Evolutionary conservation across 2,329 filamentous ascomycete genomes (phyloP).

Genomic region (Helotiales sp.): DNA sequence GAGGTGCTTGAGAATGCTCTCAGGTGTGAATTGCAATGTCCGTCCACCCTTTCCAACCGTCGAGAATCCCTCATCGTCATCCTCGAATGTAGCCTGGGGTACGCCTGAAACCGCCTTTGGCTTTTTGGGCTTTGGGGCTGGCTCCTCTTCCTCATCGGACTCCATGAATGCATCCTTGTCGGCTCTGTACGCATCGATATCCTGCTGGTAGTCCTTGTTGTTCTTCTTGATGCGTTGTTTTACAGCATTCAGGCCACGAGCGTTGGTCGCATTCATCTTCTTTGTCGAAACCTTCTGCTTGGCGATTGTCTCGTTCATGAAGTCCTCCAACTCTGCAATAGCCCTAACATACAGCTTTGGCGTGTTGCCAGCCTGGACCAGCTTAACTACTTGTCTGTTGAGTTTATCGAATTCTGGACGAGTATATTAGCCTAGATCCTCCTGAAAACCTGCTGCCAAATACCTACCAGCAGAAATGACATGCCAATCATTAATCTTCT

Average conservation of each 20-base stretch:
- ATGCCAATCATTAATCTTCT: constrained; percentile 98
- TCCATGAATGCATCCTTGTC: constrained; percentile 89
- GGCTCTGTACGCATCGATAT: constrained; percentile 85
- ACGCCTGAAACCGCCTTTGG: constrained; percentile 54
- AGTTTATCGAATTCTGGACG: constrained; percentile 90
- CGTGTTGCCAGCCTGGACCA: constrained; percentile 75
- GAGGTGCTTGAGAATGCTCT: constrained; percentile 98
- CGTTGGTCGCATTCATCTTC: constrained; percentile 98
- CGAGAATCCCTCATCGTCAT: constrained; percentile 85
- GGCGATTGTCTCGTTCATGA: constrained; percentile 89
- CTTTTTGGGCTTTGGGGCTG: constrained; percentile 58
- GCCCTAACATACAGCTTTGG: constrained; percentile 94
- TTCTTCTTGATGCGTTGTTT: constrained; percentile 99
- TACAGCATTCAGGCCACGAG: constrained; percentile 92
- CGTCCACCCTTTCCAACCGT: constrained; percentile 89
- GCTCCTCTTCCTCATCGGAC: constrained; percentile 77
- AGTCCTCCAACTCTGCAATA: constrained; percentile 90
- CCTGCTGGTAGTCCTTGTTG: constrained; percentile 89
- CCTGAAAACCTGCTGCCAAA: background rate
- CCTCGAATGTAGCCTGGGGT: constrained; percentile 56
- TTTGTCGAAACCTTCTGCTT: constrained; percentile 96
- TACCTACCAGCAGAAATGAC: constrained; percentile 82
- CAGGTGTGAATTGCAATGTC: constrained; percentile 88
- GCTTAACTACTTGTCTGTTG: constrained; percentile 82
- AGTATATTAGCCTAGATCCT: constrained; percentile 27